Evolutionary conservation across 1,139 yeast genomes (phyloP), one percentile per base, ranked within the genome.

Genomic region (Nadsonia commutata): DNA sequence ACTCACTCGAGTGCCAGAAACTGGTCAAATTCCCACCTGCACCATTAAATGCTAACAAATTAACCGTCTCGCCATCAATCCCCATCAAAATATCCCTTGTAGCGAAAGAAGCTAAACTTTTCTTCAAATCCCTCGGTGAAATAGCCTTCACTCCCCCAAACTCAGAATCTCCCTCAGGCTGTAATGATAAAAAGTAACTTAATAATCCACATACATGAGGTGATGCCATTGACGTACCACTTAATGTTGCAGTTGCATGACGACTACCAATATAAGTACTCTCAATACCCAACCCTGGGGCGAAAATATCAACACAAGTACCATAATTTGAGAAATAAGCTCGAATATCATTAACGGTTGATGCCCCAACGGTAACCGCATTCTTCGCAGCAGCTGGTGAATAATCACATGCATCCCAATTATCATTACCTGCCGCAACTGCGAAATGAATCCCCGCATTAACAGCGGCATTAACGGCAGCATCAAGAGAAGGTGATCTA

Each of bases 211-310:
- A 81, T 61, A 90, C 81, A 62, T 90, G 97, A 44, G 98, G 98
- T 40, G 97, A 84, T 31, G 98, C 98, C 98, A 90, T 90, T 18
- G 98, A 90, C 18, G 98, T 90, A 67, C 98, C 98, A 37, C 96
- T 85, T 65, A 90, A 73, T 43, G 93, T 78, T 48, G 95, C 94
- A 52, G 94, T 80, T 41, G 93, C 86, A 46, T 73, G 64, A 52
- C 78, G 77, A 36, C 94, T 80, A 42, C 95, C 94, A 62, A 83
- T 86, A 68, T 86, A 90, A 31, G 73, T 68, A 8, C 77, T 70
- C 47, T 63, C 58, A 40, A 73, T 62, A 48, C 65, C 64, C 42
- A 69, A 68, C 45, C 82, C 83, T 13, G 80, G 78, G 3, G 79
- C 79, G 53, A 74, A 77, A 42, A 77, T 64, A 56, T 76, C 82